phyloP scores from a whole-genome alignment of 2,329 filamentous ascomycete species.

The Aspergillus sp. region DNA sequence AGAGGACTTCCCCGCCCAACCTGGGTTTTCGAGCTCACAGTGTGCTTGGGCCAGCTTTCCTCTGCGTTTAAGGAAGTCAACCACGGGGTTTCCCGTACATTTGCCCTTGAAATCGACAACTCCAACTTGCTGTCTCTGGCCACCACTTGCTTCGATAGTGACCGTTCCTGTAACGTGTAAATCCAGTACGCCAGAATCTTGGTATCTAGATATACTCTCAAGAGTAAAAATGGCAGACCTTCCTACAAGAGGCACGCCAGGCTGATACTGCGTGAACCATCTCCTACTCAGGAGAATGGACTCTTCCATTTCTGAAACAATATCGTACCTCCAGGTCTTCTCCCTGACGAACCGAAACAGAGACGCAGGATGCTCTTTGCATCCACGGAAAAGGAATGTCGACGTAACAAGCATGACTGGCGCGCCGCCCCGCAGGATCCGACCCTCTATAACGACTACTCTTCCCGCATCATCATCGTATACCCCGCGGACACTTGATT shows the following conservation, averaged over 20 bases:
- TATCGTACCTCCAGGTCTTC: slow-evolving; percentile 1
- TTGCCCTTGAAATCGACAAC: slow-evolving; percentile 9
- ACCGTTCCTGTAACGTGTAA: slow-evolving; percentile 15
- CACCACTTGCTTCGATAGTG: background rate
- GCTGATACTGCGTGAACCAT: slow-evolving; percentile 13
- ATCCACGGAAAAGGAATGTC: slow-evolving; percentile 15
- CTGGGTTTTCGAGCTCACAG: slow-evolving; percentile 5
- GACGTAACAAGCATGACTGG: slow-evolving; percentile 16
- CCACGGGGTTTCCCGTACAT: slow-evolving; percentile 18
- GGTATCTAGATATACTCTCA: slow-evolving; percentile 8
- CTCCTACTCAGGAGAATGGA: slow-evolving; percentile 7
- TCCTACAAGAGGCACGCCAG: slow-evolving; percentile 8
- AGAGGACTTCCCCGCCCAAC: slow-evolving; percentile 11
- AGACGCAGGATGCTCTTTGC: background rate
- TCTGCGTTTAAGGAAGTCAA: slow-evolving; percentile 19
- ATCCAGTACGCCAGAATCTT: background rate
- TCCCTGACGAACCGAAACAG: slow-evolving; percentile 12
- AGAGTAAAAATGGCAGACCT: slow-evolving; percentile 12
- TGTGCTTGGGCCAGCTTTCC: background rate
- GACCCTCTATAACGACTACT: slow-evolving; percentile 12
- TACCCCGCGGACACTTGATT: slow-evolving; percentile 13
- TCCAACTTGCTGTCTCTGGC: slow-evolving; percentile 1
- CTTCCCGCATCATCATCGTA: slow-evolving; percentile 15
- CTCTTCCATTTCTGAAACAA: slow-evolving; percentile 14
- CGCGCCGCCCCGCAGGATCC: slow-evolving; percentile 10